Evolutionary conservation across 2,329 filamentous ascomycete genomes (phyloP).

Genomic region (Colletotrichum tofieldiae): DNA sequence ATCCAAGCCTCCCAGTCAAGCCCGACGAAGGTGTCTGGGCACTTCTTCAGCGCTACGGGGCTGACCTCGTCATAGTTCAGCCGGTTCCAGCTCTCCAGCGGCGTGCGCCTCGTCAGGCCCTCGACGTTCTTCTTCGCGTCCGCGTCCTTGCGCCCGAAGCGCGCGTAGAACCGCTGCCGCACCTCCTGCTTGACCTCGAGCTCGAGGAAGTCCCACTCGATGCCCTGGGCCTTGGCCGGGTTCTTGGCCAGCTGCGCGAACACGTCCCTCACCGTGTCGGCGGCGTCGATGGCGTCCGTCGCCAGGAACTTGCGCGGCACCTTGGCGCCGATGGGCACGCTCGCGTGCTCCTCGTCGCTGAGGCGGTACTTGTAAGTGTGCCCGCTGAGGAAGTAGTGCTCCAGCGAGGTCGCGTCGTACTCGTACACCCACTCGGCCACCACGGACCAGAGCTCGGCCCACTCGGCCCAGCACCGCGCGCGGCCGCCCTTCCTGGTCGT

Average conservation of each 20-base stretch:
- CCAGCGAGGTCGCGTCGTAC: neutral
- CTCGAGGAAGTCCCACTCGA: too few species aligned
- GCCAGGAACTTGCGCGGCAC: neutral
- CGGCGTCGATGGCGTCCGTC: neutral
- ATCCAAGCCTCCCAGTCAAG: neutral
- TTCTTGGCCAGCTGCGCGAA: too few species aligned
- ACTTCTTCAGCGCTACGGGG: neutral
- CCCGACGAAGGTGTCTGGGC: neutral
- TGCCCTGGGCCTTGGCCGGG: too few species aligned
- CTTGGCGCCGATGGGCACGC: neutral
- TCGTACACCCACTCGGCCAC: slow-evolving; percentile 2
- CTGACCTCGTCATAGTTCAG: neutral
- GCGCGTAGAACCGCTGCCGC: neutral
- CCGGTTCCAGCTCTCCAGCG: neutral
- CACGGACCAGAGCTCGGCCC: neutral
- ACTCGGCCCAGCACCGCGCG: neutral
- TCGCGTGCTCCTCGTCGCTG: neutral
- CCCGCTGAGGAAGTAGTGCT: neutral
- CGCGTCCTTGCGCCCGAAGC: neutral
- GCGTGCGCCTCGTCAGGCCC: neutral
- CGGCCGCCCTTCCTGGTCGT: slow-evolving; percentile 22
- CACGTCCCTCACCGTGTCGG: neutral
- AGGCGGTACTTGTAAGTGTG: neutral
- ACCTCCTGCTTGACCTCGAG: neutral
- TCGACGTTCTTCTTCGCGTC: neutral